Evolutionary conservation across 2,329 filamentous ascomycete genomes (phyloP).

Genomic region (Zymoseptoria brevis): DNA sequence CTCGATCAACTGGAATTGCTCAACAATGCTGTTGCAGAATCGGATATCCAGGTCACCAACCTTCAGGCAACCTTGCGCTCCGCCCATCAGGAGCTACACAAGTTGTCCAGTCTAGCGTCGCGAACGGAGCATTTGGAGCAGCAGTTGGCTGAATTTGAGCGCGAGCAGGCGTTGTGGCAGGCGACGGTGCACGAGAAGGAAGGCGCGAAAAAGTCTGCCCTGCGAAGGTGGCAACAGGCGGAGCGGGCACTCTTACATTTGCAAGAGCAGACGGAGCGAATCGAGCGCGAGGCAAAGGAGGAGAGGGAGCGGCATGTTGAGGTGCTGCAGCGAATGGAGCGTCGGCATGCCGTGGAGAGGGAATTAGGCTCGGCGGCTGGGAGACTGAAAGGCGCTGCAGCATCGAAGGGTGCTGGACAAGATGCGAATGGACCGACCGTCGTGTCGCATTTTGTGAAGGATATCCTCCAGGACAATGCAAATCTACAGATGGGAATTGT

Average conservation of each 20-base stretch:
- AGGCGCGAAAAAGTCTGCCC: conserved; percentile 68
- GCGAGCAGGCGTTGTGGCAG: conserved; percentile 69
- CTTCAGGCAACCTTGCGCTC: conserved; percentile 69
- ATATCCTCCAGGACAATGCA: conserved; percentile 90
- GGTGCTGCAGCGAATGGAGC: conserved; percentile 73
- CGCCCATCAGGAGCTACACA: conserved; percentile 68
- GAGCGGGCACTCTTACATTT: conserved; percentile 70
- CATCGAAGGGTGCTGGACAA: conserved; percentile 55
- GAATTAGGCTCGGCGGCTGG: conserved; percentile 74
- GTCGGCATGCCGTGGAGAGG: conserved; percentile 70
- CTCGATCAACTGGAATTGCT: conserved; percentile 77
- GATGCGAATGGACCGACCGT: conserved; percentile 57
- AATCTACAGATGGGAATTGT: conserved; percentile 86
- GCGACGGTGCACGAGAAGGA: conserved; percentile 57
- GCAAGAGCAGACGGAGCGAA: conserved; percentile 78
- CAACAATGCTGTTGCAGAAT: conserved; percentile 70
- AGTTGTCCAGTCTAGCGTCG: conserved; percentile 63
- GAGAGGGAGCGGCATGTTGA: conserved; percentile 77
- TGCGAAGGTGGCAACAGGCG: conserved; percentile 77
- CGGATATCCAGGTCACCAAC: conserved; percentile 69
- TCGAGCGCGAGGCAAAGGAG: conserved; percentile 73
- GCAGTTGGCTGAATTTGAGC: conserved; percentile 70
- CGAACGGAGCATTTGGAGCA: conserved; percentile 72
- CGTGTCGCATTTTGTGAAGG: conserved; percentile 92
- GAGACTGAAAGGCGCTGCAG: conserved; percentile 72